Evolutionary conservation across 345 rosid species (phyloP).

Genomic region (Corymbia maculata): DNA sequence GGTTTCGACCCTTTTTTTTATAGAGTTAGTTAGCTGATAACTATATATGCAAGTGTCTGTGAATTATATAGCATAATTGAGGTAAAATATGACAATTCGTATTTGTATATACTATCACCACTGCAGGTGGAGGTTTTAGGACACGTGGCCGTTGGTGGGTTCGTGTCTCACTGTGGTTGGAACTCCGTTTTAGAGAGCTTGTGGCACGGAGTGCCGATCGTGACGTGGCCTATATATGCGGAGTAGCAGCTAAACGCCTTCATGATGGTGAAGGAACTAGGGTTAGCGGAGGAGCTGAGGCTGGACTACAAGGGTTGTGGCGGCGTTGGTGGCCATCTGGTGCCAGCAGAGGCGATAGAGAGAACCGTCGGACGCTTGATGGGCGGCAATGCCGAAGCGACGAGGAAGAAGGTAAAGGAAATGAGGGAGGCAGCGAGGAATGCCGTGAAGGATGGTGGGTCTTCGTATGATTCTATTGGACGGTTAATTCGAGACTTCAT

Average conservation of each 20-base stretch:
- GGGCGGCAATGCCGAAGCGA: constrained; percentile 4
- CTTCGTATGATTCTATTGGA: constrained; percentile 19
- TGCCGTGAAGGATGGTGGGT: constrained; percentile 17
- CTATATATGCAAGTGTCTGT: not conserved
- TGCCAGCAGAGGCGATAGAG: constrained; percentile 23
- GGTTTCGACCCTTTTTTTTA: not conserved
- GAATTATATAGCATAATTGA: too few relatives aligned
- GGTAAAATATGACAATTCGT: too few relatives aligned
- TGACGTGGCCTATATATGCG: constrained; percentile 37
- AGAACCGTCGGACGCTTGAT: constrained; percentile 12
- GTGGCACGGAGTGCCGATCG: constrained; percentile 36
- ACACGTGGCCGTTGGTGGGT: constrained; percentile 28
- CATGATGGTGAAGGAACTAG: constrained; percentile 30
- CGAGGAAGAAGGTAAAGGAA: constrained; percentile 18
- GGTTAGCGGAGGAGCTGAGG: constrained; percentile 21
- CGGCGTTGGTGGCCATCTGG: not conserved
- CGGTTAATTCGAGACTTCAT: constrained; percentile 15
- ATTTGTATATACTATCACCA: not conserved
- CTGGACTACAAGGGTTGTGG: constrained; percentile 1
- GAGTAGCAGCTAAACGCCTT: constrained; percentile 47
- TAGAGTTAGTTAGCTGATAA: not conserved
- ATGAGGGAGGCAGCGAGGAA: constrained; percentile 12
- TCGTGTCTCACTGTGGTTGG: constrained; percentile 49
- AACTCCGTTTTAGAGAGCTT: constrained; percentile 36
- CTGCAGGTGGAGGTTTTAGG: constrained; percentile 30